Evolutionary conservation across 129 eudicot genomes (phyloP), one percentile per base, ranked within the genome.

Genomic region (Tagetes patula): DNA sequence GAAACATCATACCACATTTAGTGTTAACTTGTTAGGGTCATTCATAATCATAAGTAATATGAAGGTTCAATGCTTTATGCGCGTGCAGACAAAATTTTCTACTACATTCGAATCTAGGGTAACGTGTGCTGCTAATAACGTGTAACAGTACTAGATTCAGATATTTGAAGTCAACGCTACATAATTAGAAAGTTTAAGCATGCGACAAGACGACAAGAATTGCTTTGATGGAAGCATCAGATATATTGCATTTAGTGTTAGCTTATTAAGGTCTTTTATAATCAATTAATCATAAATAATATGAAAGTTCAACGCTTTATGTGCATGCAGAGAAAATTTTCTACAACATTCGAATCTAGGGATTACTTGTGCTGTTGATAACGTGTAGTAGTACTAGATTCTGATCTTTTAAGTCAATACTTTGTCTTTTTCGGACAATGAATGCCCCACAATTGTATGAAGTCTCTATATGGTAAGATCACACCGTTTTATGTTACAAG

Each of bases 111-210:
- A 72, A 39, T 50, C 50, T 38, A 65, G 56, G 2, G 33, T 50
- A 52, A 65, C 69, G 59, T 72, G 46, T 45, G 65, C 77, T 72
- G 43, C 8, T 20, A 56, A 59, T 72, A 52, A 72, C 49, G 30
- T 59, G 14, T 59, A 58, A 10, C 33, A 58, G 77, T 30, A 42
- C 54, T 58, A 38, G 11, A 11, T 55, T 65, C 56, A 46, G 68
- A 33, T 52, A 41, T 41, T 65, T 52, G n/a, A 38, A 49, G 62
- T 63, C 41, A 74, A 48, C 14, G 27, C 27, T 20, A 0, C 0
- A 20, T 20, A 20, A 20, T 20, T 20, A 20, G 27, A 20, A 20
- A 20, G 27, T 20, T 20, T 20, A 20, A 20, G 27, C 27, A 20
- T 20, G 27, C 27, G 27, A 20, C 27, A 6, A n/a, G 13, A 71